Percentiles rank a stretch among this genome's conserved stretches.
Evolutionary conservation across 2,329 filamentous ascomycete genomes (phyloP).

Genomic region (Colletotrichum eremochloae): DNA sequence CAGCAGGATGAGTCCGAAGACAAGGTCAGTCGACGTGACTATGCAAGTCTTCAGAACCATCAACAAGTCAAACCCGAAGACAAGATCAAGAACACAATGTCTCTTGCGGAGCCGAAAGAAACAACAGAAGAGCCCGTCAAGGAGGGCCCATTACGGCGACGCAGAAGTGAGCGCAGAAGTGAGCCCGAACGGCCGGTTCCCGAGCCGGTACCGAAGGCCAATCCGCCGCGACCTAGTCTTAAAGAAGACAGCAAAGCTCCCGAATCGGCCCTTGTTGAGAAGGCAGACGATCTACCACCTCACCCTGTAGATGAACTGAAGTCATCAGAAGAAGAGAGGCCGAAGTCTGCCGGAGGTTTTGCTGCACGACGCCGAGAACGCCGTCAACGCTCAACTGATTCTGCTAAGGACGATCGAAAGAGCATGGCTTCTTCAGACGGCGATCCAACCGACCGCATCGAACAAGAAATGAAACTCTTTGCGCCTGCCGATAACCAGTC

Average conservation of each 20-base stretch:
- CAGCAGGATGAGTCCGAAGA: background rate
- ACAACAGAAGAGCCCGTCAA: background rate
- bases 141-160: background rate
- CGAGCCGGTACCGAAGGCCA: background rate
- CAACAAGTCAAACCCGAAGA: background rate
- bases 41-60: background rate
- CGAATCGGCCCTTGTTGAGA: background rate
- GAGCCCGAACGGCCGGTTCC: constrained; percentile 8
- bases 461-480: constrained; percentile 69
- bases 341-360: constrained; percentile 62
- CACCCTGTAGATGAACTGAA: constrained; percentile 13
- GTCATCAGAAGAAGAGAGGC: constrained; percentile 42
- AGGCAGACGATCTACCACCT: background rate
- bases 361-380: constrained; percentile 57
- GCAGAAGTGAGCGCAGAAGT: constrained; percentile 16
- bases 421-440: constrained; percentile 61
- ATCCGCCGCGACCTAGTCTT: background rate
- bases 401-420: constrained; percentile 61
- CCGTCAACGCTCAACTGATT: constrained; percentile 60
- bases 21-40: background rate
- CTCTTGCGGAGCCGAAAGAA: background rate
- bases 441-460: constrained; percentile 69
- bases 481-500: constrained; percentile 68
- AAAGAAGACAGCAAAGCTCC: constrained; percentile 4
- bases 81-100: background rate